phyloP scores from a whole-genome alignment of 257 asterid species.

The Solanum lignicaule region DNA sequence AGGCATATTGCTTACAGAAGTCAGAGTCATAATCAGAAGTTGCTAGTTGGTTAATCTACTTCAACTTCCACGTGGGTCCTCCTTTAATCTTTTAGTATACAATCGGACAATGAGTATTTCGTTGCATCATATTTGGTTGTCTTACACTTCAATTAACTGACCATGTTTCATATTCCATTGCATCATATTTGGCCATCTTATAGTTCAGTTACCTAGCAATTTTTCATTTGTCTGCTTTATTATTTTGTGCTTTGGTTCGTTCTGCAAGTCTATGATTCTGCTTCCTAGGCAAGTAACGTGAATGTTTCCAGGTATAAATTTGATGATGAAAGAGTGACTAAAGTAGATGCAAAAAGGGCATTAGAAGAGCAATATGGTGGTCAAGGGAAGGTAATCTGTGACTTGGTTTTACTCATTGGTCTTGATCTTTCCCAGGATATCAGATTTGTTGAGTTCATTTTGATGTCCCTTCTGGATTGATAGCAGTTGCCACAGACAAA shows the following conservation, averaged over 20 bases:
- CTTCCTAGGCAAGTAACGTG: not conserved
- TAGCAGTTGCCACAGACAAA: slow-evolving; percentile 58
- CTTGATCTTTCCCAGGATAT: not conserved
- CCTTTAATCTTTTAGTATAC: not conserved
- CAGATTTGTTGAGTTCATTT: not conserved
- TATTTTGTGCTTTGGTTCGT: not conserved
- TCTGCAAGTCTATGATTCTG: slow-evolving; percentile 11
- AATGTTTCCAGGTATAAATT: slow-evolving; percentile 59
- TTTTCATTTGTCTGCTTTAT: not conserved
- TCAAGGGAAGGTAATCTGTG: slow-evolving; percentile 69
- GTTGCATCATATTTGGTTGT: not conserved
- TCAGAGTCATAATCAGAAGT: not conserved
- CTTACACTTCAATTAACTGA: not conserved
- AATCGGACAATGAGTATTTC: not conserved
- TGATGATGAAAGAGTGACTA: slow-evolving; percentile 96
- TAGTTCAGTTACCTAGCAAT: not conserved
- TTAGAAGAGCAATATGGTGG: slow-evolving; percentile 97
- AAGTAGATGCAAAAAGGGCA: slow-evolving; percentile 86
- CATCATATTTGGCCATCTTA: not conserved
- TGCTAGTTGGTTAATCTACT: not conserved
- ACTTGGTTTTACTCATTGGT: not conserved
- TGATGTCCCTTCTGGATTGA: not conserved
- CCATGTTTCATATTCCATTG: not conserved
- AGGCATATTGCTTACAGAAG: not conserved
- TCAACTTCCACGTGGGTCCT: not conserved